phyloP scores from a whole-genome alignment of 441 rosid species.

The Corymbia citriodora region DNA sequence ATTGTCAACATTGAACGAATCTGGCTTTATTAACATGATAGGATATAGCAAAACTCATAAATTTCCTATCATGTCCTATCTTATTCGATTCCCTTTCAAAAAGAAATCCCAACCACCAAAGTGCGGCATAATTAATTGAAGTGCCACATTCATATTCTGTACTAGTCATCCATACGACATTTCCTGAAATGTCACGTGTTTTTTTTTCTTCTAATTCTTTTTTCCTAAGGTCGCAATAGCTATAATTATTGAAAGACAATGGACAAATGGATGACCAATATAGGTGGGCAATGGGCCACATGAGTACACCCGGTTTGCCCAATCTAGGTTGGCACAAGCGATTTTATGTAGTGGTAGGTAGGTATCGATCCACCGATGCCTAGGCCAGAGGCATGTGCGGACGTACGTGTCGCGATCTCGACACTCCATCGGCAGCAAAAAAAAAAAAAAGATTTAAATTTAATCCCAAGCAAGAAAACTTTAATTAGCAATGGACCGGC shows the following conservation, averaged over 20 bases:
- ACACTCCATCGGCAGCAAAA: background rate
- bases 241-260: background rate
- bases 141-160: too few relatives aligned
- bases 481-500: background rate
- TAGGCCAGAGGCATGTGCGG: background rate
- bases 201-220: background rate
- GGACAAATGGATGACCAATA: background rate
- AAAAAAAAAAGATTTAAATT: background rate
- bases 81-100: too few relatives aligned
- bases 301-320: background rate
- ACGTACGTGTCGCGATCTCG: background rate
- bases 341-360: background rate
- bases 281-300: background rate
- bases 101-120: too few relatives aligned
- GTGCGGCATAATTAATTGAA: too few relatives aligned
- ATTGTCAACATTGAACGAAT: fast-evolving
- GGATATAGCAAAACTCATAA: background rate
- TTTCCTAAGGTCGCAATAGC: background rate
- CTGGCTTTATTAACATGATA: fast-evolving
- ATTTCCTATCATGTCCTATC: too few relatives aligned
- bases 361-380: background rate
- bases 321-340: too few relatives aligned
- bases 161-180: background rate
- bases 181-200: fast-evolving
- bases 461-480: background rate